Evolutionary conservation across 2,329 filamentous ascomycete species (phyloP).

Genomic region (Colletotrichum sidae): DNA sequence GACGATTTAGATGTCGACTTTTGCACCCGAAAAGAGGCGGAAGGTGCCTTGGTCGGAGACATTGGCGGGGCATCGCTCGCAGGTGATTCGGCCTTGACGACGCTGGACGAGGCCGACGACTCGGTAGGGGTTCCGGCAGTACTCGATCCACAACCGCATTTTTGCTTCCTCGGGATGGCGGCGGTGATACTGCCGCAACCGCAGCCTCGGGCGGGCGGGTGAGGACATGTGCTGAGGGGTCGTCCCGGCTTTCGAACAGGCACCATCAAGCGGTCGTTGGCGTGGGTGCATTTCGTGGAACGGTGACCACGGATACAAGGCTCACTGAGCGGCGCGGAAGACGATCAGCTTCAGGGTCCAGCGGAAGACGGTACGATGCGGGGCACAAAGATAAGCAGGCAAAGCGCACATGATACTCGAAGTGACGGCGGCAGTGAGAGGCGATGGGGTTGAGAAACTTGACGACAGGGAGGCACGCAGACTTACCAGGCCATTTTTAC

Average conservation of each 20-base stretch:
- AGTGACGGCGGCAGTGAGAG: constrained; percentile 14
- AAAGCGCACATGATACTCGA: constrained; percentile 4
- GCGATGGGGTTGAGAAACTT: constrained; percentile 2
- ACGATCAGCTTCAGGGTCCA: constrained; percentile 37
- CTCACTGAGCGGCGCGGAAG: constrained; percentile 59
- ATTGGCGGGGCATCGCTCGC: constrained; percentile 46
- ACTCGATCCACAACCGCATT: constrained; percentile 62
- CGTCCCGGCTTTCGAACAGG: constrained; percentile 79
- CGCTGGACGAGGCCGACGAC: constrained; percentile 25
- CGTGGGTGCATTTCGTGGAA: constrained; percentile 80
- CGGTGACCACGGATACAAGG: constrained; percentile 82
- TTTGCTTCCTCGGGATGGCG: constrained; percentile 69
- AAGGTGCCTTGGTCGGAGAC: constrained; percentile 49
- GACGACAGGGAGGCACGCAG: constrained; percentile 30
- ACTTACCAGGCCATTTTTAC: constrained; percentile 80
- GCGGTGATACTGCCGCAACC: constrained; percentile 73
- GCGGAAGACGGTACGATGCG: constrained; percentile 2
- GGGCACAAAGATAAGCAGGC: constrained; percentile 8
- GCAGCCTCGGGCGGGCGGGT: constrained; percentile 71
- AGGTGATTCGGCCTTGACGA: constrained; percentile 41
- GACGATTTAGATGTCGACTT: constrained; percentile 54
- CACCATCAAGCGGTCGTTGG: constrained; percentile 74
- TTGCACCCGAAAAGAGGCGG: constrained; percentile 57
- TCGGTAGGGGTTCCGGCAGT: constrained; percentile 39
- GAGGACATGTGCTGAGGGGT: constrained; percentile 76